Conservation (phyloP, 176 grass and related monocot genomes). For the Juncus effusus region DNA sequence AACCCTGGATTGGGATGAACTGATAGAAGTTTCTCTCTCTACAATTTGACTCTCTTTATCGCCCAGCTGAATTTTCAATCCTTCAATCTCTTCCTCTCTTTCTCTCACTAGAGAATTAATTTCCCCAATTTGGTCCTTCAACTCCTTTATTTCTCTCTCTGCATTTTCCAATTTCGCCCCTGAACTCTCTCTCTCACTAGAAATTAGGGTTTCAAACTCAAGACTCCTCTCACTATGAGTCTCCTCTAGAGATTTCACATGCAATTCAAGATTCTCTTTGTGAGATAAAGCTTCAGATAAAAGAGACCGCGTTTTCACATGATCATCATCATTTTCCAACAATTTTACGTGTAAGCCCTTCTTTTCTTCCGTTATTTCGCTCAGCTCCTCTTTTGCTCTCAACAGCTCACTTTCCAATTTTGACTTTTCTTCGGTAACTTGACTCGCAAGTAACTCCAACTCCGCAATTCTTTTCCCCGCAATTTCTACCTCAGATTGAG, state of each 20-base stretch:
- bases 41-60: background rate
- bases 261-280: conserved; percentile 14
- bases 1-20: conserved; percentile 19
- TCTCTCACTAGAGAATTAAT: conserved; percentile 15
- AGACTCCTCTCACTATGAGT: conserved; percentile 21
- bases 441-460: conserved; percentile 44
- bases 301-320: conserved; percentile 29
- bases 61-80: conserved; percentile 17
- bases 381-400: conserved; percentile 43
- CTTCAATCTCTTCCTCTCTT: conserved; percentile 21
- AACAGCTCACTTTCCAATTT: conserved; percentile 44
- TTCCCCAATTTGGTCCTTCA: conserved; percentile 20
- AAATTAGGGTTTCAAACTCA: conserved; percentile 25
- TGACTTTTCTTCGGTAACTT: conserved; percentile 58
- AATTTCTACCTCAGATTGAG: conserved; percentile 31
- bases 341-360: conserved; percentile 42
- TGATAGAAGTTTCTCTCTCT: conserved; percentile 15
- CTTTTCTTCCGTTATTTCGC: conserved; percentile 47
- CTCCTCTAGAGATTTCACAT: conserved; percentile 23
- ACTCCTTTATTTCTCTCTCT: conserved; percentile 11
- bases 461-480: conserved; percentile 28
- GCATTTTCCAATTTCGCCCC: conserved; percentile 26
- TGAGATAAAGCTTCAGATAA: conserved; percentile 25
- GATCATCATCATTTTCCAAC: conserved; percentile 23
- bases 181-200: conserved; percentile 14